Conservation (phyloP, 495 filamentous ascomycete genomes). For the Terfezia claveryi region DNA sequence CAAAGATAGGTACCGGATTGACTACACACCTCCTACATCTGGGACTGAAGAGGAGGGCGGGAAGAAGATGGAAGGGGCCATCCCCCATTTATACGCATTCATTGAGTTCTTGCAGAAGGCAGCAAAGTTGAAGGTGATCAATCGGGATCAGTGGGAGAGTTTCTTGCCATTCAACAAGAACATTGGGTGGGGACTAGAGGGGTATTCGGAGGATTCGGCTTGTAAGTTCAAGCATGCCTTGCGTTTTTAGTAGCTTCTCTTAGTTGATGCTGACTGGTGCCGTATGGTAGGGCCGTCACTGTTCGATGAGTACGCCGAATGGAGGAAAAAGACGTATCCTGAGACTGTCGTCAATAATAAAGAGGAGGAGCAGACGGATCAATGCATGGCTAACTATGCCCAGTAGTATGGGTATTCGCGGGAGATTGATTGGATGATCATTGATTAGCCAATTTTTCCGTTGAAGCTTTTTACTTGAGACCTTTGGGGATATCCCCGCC, state of each 20-base stretch:
- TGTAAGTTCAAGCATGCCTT: constrained; percentile 4
- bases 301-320: constrained; percentile 15
- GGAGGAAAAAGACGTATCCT: constrained; percentile 13
- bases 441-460: background rate
- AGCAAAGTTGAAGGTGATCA: constrained; percentile 12
- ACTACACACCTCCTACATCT: background rate
- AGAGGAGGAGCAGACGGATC: background rate
- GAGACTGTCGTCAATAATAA: background rate
- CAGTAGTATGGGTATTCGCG: too few species aligned
- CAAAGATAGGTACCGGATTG: constrained; percentile 2
- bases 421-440: background rate
- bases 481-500: background rate
- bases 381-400: background rate
- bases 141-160: constrained; percentile 17
- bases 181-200: constrained; percentile 9
- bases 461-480: background rate
- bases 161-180: constrained; percentile 17
- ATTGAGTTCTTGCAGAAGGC: constrained; percentile 12
- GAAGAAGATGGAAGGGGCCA: background rate
- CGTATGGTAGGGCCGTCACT: constrained; percentile 14
- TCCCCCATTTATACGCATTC: constrained; percentile 15
- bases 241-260: background rate
- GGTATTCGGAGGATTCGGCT: constrained; percentile 13
- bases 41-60: background rate
- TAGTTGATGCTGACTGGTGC: background rate